Evolutionary conservation across 257 asterid species (phyloP).

Genomic region (Penstemon newberryi): DNA sequence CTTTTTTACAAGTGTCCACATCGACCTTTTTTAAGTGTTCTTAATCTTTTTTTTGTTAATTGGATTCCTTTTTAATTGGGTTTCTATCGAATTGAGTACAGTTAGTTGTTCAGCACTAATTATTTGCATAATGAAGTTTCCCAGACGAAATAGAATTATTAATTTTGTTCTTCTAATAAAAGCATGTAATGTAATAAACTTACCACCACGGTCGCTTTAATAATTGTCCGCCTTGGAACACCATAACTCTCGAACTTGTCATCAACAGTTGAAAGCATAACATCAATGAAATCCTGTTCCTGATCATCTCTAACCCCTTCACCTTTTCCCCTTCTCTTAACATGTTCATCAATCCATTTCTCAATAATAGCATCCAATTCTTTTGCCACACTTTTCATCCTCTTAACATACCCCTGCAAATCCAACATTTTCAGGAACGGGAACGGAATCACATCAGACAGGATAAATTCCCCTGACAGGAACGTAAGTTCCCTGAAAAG

Average conservation of each 20-base stretch:
- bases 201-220: slow-evolving; percentile 58
- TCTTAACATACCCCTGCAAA: slow-evolving; percentile 38
- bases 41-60: too few relatives aligned
- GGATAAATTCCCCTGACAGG: slow-evolving; percentile 35
- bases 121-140: too few relatives aligned
- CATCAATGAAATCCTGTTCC: slow-evolving; percentile 54
- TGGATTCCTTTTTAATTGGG: too few relatives aligned
- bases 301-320: not conserved
- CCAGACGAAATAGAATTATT: too few relatives aligned
- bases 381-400: slow-evolving; percentile 41
- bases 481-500: slow-evolving; percentile 39
- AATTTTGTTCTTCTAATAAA: too few relatives aligned
- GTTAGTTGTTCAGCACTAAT: too few relatives aligned
- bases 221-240: slow-evolving; percentile 31
- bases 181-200: not conserved
- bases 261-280: slow-evolving; percentile 44
- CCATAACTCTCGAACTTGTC: slow-evolving; percentile 36
- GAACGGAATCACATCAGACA: slow-evolving; percentile 43
- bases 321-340: slow-evolving; percentile 1
- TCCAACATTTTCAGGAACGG: slow-evolving; percentile 47
- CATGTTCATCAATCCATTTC: slow-evolving; percentile 47
- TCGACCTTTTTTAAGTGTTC: too few relatives aligned
- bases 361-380: slow-evolving; percentile 37
- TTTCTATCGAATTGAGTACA: too few relatives aligned
- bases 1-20: too few relatives aligned